Evolutionary conservation across 2,329 filamentous ascomycete species (phyloP), one percentile per base, ranked within the genome.

Genomic region (Botrytis porri): DNA sequence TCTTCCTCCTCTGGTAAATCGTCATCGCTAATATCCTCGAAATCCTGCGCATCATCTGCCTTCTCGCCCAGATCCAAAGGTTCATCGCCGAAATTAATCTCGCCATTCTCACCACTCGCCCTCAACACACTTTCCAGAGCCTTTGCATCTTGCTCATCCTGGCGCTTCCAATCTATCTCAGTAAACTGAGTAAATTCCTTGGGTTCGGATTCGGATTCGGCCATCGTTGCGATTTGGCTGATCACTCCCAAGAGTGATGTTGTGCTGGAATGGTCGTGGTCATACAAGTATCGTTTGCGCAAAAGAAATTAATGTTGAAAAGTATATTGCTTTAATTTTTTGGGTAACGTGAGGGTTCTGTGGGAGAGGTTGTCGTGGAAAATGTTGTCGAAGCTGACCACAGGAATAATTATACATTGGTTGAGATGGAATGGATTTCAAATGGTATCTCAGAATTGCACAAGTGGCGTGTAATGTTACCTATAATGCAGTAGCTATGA

Each of bases 31-130:
- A 98, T 95, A 80, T 97, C 93, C 80, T 93, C 94, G 78, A 87
- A 99, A 80, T 99, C 96, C 75, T 96, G 84, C 59, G 96, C 96
- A 83, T 98, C 93, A 74, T 94, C 94, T 71, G 94, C 95, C 82
- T 99, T 99, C 81, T 94, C 92, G 10, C 86, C 85, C 76, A 89
- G 86, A 76, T 90, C 89, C 75, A 91, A 87, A 37, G 85, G 81
- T 70, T 82, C 83, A 69, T 84, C 80, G 43, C 86, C 83, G 73
- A 89, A 80, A 12, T 78, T 75, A 43, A 78, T 79, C 45, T 81
- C 82, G 72, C 83, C 81, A 74, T 84, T 82, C 83, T 69, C 72
- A 51, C 59, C 32, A 64, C 61, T 73, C 84, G 81, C 70, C 39
- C 82, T 82, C 25, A 88, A 79, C 16, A 86, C 80, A 14, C 81